Evolutionary conservation across 2,329 filamentous ascomycete genomes (phyloP).

Genomic region (Fusarium multiceps): DNA sequence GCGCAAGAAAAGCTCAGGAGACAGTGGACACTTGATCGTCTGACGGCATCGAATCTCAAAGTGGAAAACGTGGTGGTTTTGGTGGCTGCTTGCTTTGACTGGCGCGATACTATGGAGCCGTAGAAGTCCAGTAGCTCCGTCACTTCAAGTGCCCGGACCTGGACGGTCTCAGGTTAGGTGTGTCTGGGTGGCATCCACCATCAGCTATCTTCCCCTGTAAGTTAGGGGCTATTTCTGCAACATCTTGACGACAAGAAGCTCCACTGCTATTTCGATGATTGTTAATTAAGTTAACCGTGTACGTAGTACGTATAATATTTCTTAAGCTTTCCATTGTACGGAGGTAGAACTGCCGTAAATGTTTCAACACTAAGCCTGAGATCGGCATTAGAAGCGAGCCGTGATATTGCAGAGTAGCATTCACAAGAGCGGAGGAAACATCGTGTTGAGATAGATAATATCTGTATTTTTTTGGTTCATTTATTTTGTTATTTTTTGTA

Average conservation of each 20-base stretch:
- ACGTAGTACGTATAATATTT: background rate
- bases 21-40: constrained; percentile 38
- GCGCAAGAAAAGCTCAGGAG: constrained; percentile 32
- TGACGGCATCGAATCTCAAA: constrained; percentile 32
- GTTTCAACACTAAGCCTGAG: constrained; percentile 12
- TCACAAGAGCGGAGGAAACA: background rate
- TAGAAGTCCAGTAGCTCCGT: constrained; percentile 14
- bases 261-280: constrained; percentile 14
- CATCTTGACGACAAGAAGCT: constrained; percentile 16
- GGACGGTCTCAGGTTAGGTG: constrained; percentile 14
- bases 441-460: background rate
- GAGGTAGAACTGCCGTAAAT: constrained; percentile 17
- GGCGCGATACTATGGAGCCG: constrained; percentile 1
- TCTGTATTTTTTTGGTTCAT: constrained; percentile 11
- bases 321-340: background rate
- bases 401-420: constrained; percentile 22
- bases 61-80: constrained; percentile 33
- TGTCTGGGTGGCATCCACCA: constrained; percentile 9
- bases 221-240: constrained; percentile 19
- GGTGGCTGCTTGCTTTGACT: constrained; percentile 35
- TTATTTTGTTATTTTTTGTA: constrained; percentile 7
- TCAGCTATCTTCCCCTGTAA: constrained; percentile 25
- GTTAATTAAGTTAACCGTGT: constrained; percentile 1
- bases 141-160: constrained; percentile 2
- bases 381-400: constrained; percentile 12